phyloP scores from a whole-genome alignment of 1,284 basidiomycete species.

The Rhodotorula glutinis region DNA sequence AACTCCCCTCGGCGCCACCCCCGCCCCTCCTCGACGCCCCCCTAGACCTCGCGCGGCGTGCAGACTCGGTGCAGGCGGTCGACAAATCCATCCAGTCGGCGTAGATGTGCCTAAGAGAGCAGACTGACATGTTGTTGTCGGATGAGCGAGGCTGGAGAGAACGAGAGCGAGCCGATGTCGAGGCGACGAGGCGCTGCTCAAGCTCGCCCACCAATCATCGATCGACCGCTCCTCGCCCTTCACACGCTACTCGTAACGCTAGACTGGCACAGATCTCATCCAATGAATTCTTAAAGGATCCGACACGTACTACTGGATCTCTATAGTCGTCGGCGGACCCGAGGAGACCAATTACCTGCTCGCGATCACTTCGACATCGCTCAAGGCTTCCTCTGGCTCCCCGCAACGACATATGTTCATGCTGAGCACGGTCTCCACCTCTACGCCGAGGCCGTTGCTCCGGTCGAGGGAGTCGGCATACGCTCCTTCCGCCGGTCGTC shows the following conservation, averaged over 20 bases:
- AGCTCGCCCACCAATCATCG: slow-evolving; percentile 1
- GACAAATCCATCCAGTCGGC: too few species aligned
- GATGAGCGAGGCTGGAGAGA: slow-evolving; percentile 13
- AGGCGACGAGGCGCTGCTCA: neutral
- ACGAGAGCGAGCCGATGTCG: neutral
- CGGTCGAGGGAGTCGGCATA: slow-evolving; percentile 4
- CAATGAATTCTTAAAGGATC: too few species aligned
- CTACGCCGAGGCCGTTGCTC: too few species aligned
- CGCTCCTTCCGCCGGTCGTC: slow-evolving; percentile 41
- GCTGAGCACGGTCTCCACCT: too few species aligned
- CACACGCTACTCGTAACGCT: too few species aligned
- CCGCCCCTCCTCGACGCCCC: neutral
- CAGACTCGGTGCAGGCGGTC: neutral
- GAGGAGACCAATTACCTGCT: too few species aligned
- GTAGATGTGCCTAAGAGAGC: neutral
- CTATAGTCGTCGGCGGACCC: too few species aligned
- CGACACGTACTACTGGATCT: too few species aligned
- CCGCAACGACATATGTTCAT: neutral
- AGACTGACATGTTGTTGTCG: slow-evolving; percentile 26
- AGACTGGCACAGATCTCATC: too few species aligned
- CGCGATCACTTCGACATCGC: neutral
- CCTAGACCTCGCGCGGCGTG: neutral
- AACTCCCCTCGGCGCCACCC: neutral
- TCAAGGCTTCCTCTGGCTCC: neutral
- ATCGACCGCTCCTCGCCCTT: neutral